phyloP scores from a whole-genome alignment of 345 rosid species.

The Lenwebbia sp. region DNA sequence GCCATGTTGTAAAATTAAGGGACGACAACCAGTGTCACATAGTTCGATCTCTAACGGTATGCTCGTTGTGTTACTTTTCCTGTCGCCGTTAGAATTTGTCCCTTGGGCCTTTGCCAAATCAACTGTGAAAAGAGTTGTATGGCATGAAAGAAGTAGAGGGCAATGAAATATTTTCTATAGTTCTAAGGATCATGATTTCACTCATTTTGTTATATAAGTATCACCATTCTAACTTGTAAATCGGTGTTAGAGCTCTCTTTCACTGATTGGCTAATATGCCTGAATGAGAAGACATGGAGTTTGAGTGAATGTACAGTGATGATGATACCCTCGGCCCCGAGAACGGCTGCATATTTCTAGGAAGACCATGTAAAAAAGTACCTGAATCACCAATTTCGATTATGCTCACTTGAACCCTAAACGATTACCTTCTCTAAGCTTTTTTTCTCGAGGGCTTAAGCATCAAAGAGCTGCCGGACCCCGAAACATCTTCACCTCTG shows the following conservation, averaged over 20 bases:
- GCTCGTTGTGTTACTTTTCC: background rate
- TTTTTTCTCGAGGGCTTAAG: background rate
- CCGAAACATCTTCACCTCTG: background rate
- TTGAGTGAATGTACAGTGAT: background rate
- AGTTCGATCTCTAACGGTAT: background rate
- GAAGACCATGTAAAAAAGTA: background rate
- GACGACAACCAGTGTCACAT: background rate
- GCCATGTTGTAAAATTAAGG: background rate
- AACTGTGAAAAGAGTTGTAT: background rate
- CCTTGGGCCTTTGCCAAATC: background rate
- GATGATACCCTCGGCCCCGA: background rate
- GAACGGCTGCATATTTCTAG: background rate
- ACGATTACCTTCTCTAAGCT: background rate
- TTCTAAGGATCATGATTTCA: background rate
- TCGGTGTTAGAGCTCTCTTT: background rate
- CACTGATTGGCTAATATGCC: background rate
- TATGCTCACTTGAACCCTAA: background rate
- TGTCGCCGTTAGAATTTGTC: background rate
- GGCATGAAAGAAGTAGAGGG: background rate
- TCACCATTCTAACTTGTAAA: background rate
- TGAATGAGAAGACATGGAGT: background rate
- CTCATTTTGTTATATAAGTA: background rate
- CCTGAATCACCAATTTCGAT: background rate
- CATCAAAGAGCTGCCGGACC: background rate
- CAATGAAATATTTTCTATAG: background rate